A percentile compares a stretch with the other conserved stretches of the same genome.
phyloP scores from a whole-genome alignment of 805 yeast genomes.

The Ogataea pini region DNA sequence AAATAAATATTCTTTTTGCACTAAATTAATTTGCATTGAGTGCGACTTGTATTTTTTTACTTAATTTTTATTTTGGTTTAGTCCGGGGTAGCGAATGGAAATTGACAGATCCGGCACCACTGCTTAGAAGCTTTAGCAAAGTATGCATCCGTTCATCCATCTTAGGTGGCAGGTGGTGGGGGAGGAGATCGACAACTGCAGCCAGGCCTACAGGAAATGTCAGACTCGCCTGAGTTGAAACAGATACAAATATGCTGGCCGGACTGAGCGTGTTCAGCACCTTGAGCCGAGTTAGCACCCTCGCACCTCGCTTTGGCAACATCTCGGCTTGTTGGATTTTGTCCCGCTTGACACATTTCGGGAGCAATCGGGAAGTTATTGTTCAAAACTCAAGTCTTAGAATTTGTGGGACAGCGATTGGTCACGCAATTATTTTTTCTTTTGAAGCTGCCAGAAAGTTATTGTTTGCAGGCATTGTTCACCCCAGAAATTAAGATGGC shows the following conservation, averaged over 20 bases:
- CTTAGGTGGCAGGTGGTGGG: too few relatives aligned
- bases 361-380: neutral
- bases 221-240: too few relatives aligned
- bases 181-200: neutral
- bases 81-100: constrained; percentile 7
- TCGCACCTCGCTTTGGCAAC: too few relatives aligned
- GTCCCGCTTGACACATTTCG: constrained; percentile 3
- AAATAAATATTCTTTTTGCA: too few relatives aligned
- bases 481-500: constrained; percentile 14
- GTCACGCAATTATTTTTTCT: constrained; percentile 12
- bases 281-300: too few relatives aligned
- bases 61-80: too few relatives aligned
- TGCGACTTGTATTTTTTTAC: too few relatives aligned
- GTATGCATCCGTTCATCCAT: constrained; percentile 20
- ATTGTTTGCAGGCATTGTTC: constrained; percentile 10
- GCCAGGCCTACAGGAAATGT: too few relatives aligned
- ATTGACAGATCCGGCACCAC: neutral
- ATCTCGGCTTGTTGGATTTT: neutral
- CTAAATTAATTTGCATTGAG: neutral
- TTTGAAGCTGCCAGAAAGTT: neutral
- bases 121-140: constrained; percentile 4
- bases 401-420: constrained; percentile 13
- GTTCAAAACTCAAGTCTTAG: neutral
- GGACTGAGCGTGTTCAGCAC: neutral
- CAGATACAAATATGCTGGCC: too few relatives aligned